Percentiles rank a stretch among this genome's conserved stretches.
These are phyloP conservation scores for Penicillium frequentans DNA, from an alignment of 2,329 filamentous ascomycete species.

Conservation along the genomic window DNA sequence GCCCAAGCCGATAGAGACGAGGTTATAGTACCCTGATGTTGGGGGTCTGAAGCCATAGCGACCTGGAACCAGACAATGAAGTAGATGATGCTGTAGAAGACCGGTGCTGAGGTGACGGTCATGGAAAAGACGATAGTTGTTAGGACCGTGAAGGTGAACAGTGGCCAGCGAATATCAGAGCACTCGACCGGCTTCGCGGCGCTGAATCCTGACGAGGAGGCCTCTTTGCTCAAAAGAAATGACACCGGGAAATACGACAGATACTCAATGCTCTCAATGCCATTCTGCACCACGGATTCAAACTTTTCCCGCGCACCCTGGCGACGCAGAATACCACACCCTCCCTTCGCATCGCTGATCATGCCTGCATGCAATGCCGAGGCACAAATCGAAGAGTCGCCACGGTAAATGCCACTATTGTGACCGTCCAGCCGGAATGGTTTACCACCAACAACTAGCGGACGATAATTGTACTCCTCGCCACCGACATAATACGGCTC, in stretches of 20 bases:
- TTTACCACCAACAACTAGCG: conserved; percentile 57
- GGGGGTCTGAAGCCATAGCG: conserved; percentile 62
- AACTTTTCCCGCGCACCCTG: conserved; percentile 53
- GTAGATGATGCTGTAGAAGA: conserved; percentile 59
- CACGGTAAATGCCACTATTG: conserved; percentile 54
- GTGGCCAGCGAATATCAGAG: conserved; percentile 58
- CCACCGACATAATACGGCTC: conserved; percentile 60
- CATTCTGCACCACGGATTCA: conserved; percentile 46
- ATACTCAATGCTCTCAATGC: conserved; percentile 55
- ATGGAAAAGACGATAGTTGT: conserved; percentile 57
- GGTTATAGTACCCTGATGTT: conserved; percentile 53
- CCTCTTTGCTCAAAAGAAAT: conserved; percentile 35
- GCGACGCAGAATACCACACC: conserved; percentile 57
- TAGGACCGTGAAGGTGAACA: conserved; percentile 56
- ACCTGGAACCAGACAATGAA: conserved; percentile 61
- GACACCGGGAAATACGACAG: conserved; percentile 59
- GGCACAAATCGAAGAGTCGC: conserved; percentile 62
- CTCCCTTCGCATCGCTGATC: conserved; percentile 54
- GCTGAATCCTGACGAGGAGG: conserved; percentile 24
- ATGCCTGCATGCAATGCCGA: conserved; percentile 62
- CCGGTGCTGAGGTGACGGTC: conserved; percentile 56
- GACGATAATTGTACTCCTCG: conserved; percentile 55
- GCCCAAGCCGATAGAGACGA: conserved; percentile 56
- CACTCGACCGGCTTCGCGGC: conserved; percentile 41
- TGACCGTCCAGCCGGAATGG: conserved; percentile 38